phyloP scores from a whole-genome alignment of 257 asterid genomes.

The Rehmannia glutinosa region DNA sequence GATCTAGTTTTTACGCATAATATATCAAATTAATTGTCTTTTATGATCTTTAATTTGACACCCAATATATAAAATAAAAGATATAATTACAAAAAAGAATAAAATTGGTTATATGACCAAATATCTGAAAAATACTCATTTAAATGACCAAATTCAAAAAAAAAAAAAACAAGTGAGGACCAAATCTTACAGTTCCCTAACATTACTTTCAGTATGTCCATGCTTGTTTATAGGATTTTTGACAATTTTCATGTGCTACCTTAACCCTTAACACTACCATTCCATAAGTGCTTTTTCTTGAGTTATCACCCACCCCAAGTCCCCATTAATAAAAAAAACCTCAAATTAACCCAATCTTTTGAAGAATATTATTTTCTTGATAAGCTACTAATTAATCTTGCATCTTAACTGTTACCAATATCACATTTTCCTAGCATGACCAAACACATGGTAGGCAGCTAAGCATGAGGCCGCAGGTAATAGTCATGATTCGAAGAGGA shows the following conservation, averaged over 20 bases:
- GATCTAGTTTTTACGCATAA: no score
- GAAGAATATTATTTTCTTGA: not conserved
- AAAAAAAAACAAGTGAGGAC: not conserved
- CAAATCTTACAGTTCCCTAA: constrained; percentile 15
- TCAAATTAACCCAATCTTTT: not conserved
- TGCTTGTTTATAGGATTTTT: constrained; percentile 9
- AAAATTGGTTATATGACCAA: no score
- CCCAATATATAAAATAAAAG: no score
- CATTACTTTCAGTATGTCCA: constrained; percentile 6
- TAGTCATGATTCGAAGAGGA: not conserved
- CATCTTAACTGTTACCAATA: not conserved
- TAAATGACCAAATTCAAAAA: no score
- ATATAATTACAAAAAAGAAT: no score
- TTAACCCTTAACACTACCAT: not conserved
- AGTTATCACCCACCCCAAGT: no score
- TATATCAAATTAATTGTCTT: no score
- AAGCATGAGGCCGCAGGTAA: not conserved
- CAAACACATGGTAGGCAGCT: not conserved
- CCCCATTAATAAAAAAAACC: not conserved
- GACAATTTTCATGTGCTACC: no score
- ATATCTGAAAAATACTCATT: no score
- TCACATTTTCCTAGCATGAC: not conserved
- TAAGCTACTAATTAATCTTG: not conserved
- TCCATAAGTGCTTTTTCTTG: no score
- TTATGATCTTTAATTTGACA: no score